These are phyloP conservation scores for Thuidium tamariscinum DNA, from an alignment of 225 moss, liverwort and hornwort genomes.

Conservation along the genomic window DNA sequence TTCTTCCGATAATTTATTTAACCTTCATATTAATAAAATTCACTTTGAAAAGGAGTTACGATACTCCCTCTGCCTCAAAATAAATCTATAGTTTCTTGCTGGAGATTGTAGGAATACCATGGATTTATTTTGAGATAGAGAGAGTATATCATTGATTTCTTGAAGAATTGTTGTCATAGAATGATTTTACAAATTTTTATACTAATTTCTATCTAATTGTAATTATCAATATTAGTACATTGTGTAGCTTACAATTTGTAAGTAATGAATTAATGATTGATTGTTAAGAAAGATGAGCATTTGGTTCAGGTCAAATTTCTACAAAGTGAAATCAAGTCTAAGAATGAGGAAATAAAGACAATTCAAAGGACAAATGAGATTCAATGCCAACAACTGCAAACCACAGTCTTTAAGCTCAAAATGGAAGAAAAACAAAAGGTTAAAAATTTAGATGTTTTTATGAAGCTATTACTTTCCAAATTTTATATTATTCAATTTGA, in stretches of 20 bases:
- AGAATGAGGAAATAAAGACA: conserved; percentile 14
- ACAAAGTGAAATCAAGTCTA: not conserved
- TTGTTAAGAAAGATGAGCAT: not conserved
- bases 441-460: not conserved
- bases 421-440: conserved; percentile 26
- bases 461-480: rapidly evolving
- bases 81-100: not conserved
- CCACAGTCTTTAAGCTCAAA: conserved; percentile 8
- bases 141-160: not conserved
- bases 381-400: conserved; percentile 10
- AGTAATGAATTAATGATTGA: too few species aligned
- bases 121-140: rapidly evolving
- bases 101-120: rapidly evolving
- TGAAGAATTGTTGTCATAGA: not conserved
- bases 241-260: rapidly evolving
- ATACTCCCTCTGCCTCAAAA: rapidly evolving
- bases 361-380: conserved; percentile 2
- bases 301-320: not conserved
- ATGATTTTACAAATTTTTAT: not conserved
- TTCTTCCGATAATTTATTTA: not conserved
- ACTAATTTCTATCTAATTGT: too few species aligned
- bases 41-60: rapidly evolving
- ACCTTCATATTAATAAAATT: not conserved
- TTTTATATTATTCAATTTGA: not conserved
- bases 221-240: too few species aligned